phyloP scores from a whole-genome alignment of 352 stramenopile species.

The Phytophthora quininea region DNA sequence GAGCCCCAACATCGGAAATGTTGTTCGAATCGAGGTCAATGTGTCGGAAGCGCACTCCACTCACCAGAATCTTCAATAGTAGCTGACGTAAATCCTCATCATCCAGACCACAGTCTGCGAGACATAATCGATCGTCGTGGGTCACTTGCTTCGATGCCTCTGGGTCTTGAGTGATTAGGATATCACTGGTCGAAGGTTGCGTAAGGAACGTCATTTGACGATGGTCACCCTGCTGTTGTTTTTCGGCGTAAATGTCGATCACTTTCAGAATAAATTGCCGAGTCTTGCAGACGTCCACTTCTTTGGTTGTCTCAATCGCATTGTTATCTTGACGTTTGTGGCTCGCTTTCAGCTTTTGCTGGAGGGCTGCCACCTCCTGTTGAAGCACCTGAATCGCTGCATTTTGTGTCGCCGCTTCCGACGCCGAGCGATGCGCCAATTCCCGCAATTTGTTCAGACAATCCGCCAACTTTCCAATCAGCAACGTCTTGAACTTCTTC shows the following conservation, averaged over 20 bases:
- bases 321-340: constrained; percentile 6
- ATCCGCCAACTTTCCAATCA: constrained; percentile 55
- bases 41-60: constrained; percentile 34
- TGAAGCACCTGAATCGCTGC: constrained; percentile 44
- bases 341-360: constrained; percentile 21
- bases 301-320: neutral
- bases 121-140: constrained; percentile 15
- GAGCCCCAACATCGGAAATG: constrained; percentile 45
- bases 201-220: constrained; percentile 58
- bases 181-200: constrained; percentile 45
- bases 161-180: constrained; percentile 37
- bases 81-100: constrained; percentile 51
- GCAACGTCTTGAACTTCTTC: constrained; percentile 51
- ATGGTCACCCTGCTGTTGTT: constrained; percentile 28
- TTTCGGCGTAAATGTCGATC: constrained; percentile 44
- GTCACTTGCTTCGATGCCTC: neutral
- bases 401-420: constrained; percentile 39
- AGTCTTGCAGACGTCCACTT: constrained; percentile 1
- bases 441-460: constrained; percentile 49
- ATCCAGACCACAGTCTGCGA: constrained; percentile 38
- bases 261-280: constrained; percentile 50
- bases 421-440: constrained; percentile 37
- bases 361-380: constrained; percentile 46
- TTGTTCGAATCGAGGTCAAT: constrained; percentile 46
- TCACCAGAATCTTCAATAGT: constrained; percentile 50